phyloP scores from a whole-genome alignment of 371 early-diverging fungal genomes.

The Zopfochytrium polystomum region DNA sequence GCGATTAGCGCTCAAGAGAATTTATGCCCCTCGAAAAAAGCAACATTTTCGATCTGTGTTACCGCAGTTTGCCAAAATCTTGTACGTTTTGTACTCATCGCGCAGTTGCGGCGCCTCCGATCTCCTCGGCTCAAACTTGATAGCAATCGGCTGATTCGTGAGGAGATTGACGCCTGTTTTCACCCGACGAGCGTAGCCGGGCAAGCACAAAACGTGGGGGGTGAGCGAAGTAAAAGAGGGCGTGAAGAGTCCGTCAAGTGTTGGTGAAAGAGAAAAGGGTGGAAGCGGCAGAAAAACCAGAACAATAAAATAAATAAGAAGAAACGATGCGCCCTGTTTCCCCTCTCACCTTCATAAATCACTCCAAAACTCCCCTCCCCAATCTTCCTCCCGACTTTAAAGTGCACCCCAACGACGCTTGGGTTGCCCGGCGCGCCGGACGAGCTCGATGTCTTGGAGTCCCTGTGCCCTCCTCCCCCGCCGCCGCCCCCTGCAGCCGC shows the following conservation, averaged over 20 bases:
- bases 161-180: slow-evolving; percentile 52
- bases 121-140: slow-evolving; percentile 93
- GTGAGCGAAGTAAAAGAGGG: no score
- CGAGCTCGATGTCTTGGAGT: no score
- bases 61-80: slow-evolving; percentile 70
- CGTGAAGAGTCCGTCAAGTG: no score
- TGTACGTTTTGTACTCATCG: slow-evolving; percentile 90
- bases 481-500: no score
- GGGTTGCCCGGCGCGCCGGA: no score
- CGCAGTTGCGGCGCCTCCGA: slow-evolving; percentile 90
- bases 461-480: no score
- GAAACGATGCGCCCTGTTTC: not conserved
- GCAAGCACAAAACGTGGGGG: no score
- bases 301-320: no score
- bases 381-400: slow-evolving; percentile 90
- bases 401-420: slow-evolving; percentile 86
- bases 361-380: slow-evolving; percentile 97
- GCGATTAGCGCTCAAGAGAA: not conserved
- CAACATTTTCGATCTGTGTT: not conserved
- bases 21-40: not conserved
- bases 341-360: slow-evolving; percentile 82
- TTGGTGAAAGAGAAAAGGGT: no score
- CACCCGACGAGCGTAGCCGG: no score
- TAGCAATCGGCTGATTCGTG: slow-evolving; percentile 81
- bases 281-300: no score